These are phyloP conservation scores for Diaporthe sp. DNA, from an alignment of 2,329 filamentous ascomycete genomes.

Conservation along the genomic window DNA sequence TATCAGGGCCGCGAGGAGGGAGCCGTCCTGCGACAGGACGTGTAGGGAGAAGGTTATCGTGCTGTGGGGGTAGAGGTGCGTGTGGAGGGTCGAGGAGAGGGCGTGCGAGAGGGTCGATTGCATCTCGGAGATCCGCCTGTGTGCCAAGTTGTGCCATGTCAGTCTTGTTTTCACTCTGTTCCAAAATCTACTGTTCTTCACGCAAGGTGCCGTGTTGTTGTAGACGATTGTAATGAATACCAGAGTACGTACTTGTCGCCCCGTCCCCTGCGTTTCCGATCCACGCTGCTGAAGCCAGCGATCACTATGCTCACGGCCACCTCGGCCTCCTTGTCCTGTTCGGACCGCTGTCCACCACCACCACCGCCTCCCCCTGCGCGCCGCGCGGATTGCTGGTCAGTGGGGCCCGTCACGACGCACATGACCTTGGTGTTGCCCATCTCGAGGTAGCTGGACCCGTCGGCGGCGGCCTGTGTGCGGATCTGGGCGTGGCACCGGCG, in stretches of 20 bases:
- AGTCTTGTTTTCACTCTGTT: background rate
- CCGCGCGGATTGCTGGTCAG: conserved; percentile 66
- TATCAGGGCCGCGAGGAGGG: conserved; percentile 87
- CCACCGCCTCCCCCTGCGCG: conserved; percentile 62
- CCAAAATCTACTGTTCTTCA: background rate
- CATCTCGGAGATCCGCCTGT: conserved; percentile 84
- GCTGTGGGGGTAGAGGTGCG: conserved; percentile 89
- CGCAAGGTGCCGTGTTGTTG: background rate
- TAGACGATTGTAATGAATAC: background rate
- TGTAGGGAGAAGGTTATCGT: conserved; percentile 88
- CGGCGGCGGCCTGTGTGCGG: conserved; percentile 90
- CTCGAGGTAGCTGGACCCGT: conserved; percentile 93
- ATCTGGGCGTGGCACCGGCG: conserved; percentile 91
- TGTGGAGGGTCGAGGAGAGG: conserved; percentile 84
- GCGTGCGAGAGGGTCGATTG: conserved; percentile 83
- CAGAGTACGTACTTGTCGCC: conserved; percentile 79
- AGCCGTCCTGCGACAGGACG: conserved; percentile 91
- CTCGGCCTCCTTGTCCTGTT: conserved; percentile 67
- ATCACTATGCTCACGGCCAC: conserved; percentile 87
- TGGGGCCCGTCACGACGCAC: conserved; percentile 89
- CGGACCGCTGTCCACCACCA: conserved; percentile 49
- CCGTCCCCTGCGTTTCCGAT: conserved; percentile 81
- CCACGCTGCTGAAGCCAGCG: conserved; percentile 89
- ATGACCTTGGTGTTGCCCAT: conserved; percentile 99
- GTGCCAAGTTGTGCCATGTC: background rate